Evolutionary conservation across 2,329 filamentous ascomycete genomes (phyloP).

Genomic region (Penicillium paneum): DNA sequence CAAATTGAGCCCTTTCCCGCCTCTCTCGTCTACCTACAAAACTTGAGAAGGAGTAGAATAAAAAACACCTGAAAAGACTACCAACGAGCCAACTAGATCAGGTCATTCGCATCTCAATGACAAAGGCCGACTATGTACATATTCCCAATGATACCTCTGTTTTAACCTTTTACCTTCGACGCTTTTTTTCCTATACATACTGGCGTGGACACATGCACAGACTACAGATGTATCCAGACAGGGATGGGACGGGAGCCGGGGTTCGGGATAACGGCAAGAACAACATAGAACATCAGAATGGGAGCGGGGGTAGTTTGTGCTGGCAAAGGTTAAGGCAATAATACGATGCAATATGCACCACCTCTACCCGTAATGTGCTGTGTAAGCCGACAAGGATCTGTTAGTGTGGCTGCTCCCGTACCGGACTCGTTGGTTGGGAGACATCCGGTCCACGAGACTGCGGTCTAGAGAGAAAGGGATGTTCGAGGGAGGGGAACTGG

Average conservation of each 20-base stretch:
- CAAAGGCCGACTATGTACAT: neutral
- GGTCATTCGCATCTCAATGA: no score
- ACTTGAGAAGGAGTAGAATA: no score
- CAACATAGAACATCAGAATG: neutral
- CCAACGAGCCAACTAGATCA: no score
- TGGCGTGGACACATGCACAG: neutral
- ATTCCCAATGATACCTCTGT: neutral
- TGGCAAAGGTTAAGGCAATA: neutral
- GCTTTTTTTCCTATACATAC: neutral
- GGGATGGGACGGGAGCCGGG: neutral
- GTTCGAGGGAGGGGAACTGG: neutral
- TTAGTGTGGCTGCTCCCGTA: neutral
- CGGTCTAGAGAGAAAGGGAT: conserved; percentile 1
- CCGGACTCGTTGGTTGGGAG: conserved; percentile 3
- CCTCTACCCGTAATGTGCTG: neutral
- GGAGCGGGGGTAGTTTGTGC: neutral
- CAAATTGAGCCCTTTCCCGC: no score
- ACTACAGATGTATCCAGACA: neutral
- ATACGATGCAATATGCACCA: neutral
- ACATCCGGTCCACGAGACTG: conserved; percentile 12
- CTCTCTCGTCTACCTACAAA: no score
- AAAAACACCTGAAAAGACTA: no score
- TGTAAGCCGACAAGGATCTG: neutral
- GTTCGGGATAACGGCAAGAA: neutral
- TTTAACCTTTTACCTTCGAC: neutral